These are phyloP conservation scores for Collybia sp. DNA, from an alignment of 768 basidiomycete genomes.

Conservation along the genomic window DNA sequence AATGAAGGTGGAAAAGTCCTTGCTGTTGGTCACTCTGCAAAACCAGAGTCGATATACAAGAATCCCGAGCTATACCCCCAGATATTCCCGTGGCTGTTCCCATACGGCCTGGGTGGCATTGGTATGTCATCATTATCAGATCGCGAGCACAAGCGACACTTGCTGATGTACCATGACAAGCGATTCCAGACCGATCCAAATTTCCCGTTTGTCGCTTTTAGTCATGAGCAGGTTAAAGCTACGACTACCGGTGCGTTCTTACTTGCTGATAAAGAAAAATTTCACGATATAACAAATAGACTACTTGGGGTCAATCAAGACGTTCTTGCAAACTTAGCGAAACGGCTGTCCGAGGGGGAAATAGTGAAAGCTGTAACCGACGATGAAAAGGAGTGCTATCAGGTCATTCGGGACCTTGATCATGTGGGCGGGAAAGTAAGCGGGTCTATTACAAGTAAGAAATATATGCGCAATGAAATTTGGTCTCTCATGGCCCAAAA, in stretches of 20 bases:
- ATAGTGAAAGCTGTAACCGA: constrained; percentile 10
- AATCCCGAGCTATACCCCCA: constrained; percentile 20
- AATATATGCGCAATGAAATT: constrained; percentile 22
- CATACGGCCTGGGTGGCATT: constrained; percentile 31
- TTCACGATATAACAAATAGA: constrained; percentile 1
- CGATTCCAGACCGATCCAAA: constrained; percentile 7
- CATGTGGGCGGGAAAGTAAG: constrained; percentile 16
- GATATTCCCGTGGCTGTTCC: constrained; percentile 34
- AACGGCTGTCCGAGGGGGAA: constrained; percentile 5
- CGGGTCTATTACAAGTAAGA: constrained; percentile 20
- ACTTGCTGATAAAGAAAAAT: constrained; percentile 2
- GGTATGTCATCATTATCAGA: constrained; percentile 12
- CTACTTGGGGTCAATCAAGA: constrained; percentile 2
- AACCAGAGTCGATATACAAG: constrained; percentile 19
- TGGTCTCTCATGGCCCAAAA: constrained; percentile 21
- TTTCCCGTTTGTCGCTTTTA: constrained; percentile 20
- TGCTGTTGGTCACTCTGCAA: constrained; percentile 16
- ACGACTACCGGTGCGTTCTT: constrained; percentile 1
- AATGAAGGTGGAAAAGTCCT: constrained; percentile 16
- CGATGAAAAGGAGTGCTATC: constrained; percentile 17
- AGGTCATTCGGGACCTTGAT: constrained; percentile 19
- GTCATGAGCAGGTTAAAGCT: constrained; percentile 22
- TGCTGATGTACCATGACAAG: constrained; percentile 25
- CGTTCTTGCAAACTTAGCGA: constrained; percentile 1
- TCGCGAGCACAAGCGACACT: constrained; percentile 16